These are phyloP conservation scores for Cephalotrichum gorgonifer DNA, from an alignment of 2,329 filamentous ascomycete species.

Conservation along the genomic window DNA sequence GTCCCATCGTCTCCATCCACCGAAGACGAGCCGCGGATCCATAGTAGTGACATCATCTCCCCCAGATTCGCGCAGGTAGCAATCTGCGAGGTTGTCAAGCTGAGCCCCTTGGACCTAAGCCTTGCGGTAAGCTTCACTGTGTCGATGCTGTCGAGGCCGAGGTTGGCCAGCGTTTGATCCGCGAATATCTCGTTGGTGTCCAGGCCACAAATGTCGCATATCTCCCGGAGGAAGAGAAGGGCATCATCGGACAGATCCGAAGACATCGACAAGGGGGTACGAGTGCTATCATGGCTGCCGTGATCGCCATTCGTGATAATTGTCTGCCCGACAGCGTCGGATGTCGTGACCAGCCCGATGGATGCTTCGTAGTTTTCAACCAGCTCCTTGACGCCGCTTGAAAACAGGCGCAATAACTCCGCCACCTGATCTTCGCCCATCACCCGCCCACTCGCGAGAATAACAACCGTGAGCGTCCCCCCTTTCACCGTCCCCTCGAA, in stretches of 20 bases:
- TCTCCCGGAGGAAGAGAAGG: constrained; percentile 29
- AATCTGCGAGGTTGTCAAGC: constrained; percentile 63
- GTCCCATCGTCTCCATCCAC: neutral
- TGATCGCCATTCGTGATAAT: neutral
- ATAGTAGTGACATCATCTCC: constrained; percentile 32
- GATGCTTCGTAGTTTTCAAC: neutral
- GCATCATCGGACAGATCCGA: neutral
- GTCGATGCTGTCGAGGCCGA: constrained; percentile 89
- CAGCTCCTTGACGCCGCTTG: constrained; percentile 12
- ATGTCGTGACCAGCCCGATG: neutral
- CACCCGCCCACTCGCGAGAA: constrained; percentile 43
- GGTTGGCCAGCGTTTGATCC: constrained; percentile 60
- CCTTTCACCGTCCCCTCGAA: constrained; percentile 57
- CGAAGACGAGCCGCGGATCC: neutral
- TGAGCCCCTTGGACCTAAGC: constrained; percentile 49
- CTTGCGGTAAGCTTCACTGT: constrained; percentile 72
- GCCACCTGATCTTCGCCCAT: constrained; percentile 21
- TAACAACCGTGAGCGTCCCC: constrained; percentile 39
- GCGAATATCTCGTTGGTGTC: constrained; percentile 39
- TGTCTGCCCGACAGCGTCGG: neutral
- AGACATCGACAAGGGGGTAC: neutral
- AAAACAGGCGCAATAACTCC: constrained; percentile 24
- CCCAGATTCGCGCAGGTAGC: constrained; percentile 62
- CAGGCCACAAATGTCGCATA: constrained; percentile 51
- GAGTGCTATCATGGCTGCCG: too few relatives aligned